A percentile compares a stretch with the other conserved stretches of the same genome.
Conservation (phyloP, 1,139 yeast genomes). For the Geotrichum armillariae region DNA sequence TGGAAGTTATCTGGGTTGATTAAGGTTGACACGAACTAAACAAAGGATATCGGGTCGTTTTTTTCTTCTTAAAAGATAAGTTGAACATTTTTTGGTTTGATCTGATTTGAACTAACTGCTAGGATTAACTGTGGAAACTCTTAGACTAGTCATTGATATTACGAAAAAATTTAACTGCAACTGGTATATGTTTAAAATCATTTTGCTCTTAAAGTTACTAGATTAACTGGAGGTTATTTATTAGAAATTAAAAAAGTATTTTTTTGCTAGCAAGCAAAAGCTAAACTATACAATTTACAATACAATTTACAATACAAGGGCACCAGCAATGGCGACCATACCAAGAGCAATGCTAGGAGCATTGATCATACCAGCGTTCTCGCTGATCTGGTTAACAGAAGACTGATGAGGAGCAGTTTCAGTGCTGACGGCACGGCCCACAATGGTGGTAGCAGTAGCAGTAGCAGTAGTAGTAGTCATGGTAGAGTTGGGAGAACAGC, state of each 20-base stretch:
- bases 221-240: no score
- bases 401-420: slow-evolving; percentile 1
- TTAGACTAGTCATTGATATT: no score
- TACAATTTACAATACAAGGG: not conserved
- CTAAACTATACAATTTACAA: no score
- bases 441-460: not conserved
- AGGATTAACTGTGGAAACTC: no score
- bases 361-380: not conserved
- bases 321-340: not conserved
- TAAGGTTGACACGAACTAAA: no score
- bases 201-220: no score
- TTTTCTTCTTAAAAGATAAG: slow-evolving; percentile 6
- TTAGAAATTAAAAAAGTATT: no score
- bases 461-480: not conserved
- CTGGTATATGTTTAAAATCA: no score
- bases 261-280: no score
- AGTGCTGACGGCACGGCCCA: not conserved
- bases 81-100: not conserved
- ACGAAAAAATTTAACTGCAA: no score
- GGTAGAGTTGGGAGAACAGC: not conserved
- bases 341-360: not conserved
- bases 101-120: slow-evolving; percentile 10
- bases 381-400: not conserved
- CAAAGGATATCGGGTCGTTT: not conserved
- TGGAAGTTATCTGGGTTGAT: no score